Conservation (phyloP, 805 yeast species). For the Yamadazyma phyllophila region DNA sequence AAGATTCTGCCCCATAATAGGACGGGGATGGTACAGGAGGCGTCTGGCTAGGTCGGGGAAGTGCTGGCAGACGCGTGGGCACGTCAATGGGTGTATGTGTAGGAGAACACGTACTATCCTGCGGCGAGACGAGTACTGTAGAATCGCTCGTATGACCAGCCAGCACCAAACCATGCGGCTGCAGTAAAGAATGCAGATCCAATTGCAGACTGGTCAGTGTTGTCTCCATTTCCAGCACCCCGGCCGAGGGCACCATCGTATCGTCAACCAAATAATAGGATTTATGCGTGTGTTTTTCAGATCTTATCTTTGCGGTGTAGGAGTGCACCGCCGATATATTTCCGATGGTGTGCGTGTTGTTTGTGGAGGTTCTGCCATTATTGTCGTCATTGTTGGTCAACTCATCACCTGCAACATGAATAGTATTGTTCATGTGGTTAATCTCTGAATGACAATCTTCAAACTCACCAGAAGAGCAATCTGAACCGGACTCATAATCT, state of each 20-base stretch:
- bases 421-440: not conserved
- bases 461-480: not conserved
- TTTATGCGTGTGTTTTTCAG: not conserved
- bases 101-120: too few relatives aligned
- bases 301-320: not conserved
- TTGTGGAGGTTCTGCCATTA: not conserved
- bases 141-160: not conserved
- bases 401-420: constrained; percentile 3
- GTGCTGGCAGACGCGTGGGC: too few relatives aligned
- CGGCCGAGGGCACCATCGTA: not conserved
- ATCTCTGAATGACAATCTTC: not conserved
- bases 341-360: not conserved
- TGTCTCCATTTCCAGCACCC: not conserved
- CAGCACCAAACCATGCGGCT: not conserved
- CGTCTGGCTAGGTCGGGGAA: too few relatives aligned
- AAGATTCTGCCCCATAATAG: too few relatives aligned
- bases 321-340: not conserved
- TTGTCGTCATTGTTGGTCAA: not conserved
- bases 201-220: not conserved
- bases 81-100: too few relatives aligned
- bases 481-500: not conserved
- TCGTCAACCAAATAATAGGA: not conserved
- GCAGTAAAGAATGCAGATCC: not conserved
- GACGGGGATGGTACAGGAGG: too few relatives aligned
- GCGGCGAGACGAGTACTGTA: too few relatives aligned